Percentiles rank a stretch among this genome's conserved stretches.
Evolutionary conservation across 169 alveolate species (phyloP).

Genomic region (Plasmodium blacklocki): DNA sequence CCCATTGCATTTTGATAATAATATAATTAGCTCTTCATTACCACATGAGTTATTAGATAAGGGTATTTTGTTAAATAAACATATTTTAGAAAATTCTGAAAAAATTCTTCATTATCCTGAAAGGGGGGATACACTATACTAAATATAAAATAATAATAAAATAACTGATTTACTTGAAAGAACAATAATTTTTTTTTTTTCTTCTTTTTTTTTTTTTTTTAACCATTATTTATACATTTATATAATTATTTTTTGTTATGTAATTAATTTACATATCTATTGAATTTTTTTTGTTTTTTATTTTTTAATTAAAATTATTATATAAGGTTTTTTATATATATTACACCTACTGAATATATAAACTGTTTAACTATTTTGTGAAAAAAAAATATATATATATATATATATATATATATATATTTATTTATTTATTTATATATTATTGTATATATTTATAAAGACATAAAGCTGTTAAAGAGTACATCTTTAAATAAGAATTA

Average conservation of each 20-base stretch:
- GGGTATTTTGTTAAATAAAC: constrained; percentile 19
- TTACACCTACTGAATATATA: no score
- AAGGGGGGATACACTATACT: constrained; percentile 12
- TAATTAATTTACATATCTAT: no score
- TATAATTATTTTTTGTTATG: not conserved
- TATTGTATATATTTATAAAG: not conserved
- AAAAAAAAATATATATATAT: not conserved
- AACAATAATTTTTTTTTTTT: no score
- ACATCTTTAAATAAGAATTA: no score
- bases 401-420: not conserved
- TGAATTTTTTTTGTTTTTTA: no score
- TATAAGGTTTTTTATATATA: no score
- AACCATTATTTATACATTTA: not conserved
- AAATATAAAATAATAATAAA: not conserved
- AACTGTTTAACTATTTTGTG: no score
- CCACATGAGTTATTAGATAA: constrained; percentile 50
- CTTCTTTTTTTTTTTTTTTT: constrained; percentile 3
- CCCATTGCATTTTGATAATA: constrained; percentile 49
- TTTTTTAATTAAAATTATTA: no score
- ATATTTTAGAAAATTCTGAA: constrained; percentile 27
- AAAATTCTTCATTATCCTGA: constrained; percentile 39
- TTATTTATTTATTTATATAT: not conserved
- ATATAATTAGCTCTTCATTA: constrained; percentile 13
- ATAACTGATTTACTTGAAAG: no score
- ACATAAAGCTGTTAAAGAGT: no score